A percentile compares a stretch with the other conserved stretches of the same genome.
Conservation (phyloP, 2,329 filamentous ascomycete species). For the Fusarium sp. region DNA sequence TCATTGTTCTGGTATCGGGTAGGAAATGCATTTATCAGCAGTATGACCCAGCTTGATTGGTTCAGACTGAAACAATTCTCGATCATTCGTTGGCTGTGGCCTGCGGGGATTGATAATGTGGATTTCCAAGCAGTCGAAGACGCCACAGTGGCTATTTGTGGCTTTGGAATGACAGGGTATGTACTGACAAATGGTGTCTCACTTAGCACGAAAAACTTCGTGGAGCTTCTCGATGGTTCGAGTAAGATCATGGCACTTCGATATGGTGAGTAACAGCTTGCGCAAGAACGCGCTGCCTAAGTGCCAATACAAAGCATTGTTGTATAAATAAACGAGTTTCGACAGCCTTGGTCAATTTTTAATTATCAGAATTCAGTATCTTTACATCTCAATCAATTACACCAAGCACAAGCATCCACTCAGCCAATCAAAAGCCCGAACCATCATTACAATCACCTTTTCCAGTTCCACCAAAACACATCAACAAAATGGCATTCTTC, state of each 20-base stretch:
- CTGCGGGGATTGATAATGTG: neutral
- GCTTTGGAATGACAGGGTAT: accelerated
- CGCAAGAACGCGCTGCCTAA: conserved; percentile 11
- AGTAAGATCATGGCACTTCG: conserved; percentile 6
- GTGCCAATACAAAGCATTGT: accelerated
- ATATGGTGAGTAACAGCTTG: conserved; percentile 15
- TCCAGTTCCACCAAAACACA: neutral
- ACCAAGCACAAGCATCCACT: neutral
- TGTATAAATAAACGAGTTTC: conserved; percentile 9
- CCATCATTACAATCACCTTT: neutral
- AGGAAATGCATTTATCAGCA: neutral
- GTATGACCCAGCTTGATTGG: neutral
- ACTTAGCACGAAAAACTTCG: neutral
- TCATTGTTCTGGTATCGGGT: neutral
- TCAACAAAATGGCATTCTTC: conserved; percentile 24
- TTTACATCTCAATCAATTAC: neutral
- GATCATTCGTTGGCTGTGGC: neutral
- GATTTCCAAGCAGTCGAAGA: neutral
- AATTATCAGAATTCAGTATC: conserved; percentile 1
- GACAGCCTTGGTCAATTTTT: neutral
- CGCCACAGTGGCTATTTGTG: conserved; percentile 12
- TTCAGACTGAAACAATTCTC: neutral
- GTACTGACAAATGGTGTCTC: conserved; percentile 16
- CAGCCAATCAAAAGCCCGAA: neutral
- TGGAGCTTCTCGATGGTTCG: conserved; percentile 13